Base-by-base conservation (phyloP, 148 eudicot species). In the Agrostemma githago region DNA sequence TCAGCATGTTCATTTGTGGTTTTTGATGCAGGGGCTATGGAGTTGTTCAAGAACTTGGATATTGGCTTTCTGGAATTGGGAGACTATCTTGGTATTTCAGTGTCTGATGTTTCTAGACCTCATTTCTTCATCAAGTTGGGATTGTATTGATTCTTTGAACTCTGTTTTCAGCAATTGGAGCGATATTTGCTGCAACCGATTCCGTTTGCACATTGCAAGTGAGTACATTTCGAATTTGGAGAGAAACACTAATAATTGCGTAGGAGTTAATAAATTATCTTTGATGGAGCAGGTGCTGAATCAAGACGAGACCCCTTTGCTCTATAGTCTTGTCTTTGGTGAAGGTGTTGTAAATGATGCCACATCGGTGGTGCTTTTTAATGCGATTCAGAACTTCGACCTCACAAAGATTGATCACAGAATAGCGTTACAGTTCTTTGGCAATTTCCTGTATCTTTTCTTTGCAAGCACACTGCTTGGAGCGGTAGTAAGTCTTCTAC, bases 271-370 rank as follows among this genome's bases (percentile, higher is more conserved):
- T 76, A 73, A 44, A 44, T 62, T 64, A 12, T 56, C 17, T 74
- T 26, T 76, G 62, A 73, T 80, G 80, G 77, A 64, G 12, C 85
- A 90, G 96, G 90, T 90, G 83, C 90, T 88, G 71, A 83, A 84
- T 85, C 96, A 88, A 72, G 96, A 90, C 60, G 96, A 90, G 79
- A 90, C 96, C 57, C 96, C 96, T 9, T 78, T 90, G 14, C 90
- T 90, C 41, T 88, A 90, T 83, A 90, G 96, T 83, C 83, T 90
- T 74, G 92, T 90, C 56, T 90, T 90, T 69, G 92, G 96, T 60
- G 93, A 90, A 79, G 92, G 96, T 57, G 91, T 90, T 56, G 93
- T 90, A 14, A 90, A 90, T 74, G 96, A 90, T 78, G 96, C 96
- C 21, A 88, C 92, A 62, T 90, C 96, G 4, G 89, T 90, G 65